Conservation (phyloP, 2,329 filamentous ascomycete genomes). For the Clathrospora elynae region DNA sequence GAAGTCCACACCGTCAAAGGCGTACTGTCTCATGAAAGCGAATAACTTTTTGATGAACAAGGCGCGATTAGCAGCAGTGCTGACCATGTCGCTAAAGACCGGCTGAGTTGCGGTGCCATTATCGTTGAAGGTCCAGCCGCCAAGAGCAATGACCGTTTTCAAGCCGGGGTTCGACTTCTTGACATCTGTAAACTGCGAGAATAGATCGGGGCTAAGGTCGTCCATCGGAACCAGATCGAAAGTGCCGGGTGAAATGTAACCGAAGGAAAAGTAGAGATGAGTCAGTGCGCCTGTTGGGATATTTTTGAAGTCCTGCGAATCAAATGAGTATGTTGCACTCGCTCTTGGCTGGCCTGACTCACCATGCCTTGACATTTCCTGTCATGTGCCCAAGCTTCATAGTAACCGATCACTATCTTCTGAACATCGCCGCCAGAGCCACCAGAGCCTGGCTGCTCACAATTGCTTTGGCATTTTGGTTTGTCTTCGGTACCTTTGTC, state of each 20-base stretch:
- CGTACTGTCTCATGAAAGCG: constrained; percentile 49
- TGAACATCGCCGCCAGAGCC: neutral
- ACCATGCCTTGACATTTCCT: constrained; percentile 1
- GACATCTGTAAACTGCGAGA: constrained; percentile 16
- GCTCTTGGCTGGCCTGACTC: neutral
- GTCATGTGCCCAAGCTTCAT: constrained; percentile 5
- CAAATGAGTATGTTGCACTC: neutral
- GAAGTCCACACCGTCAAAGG: constrained; percentile 53
- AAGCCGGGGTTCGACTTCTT: constrained; percentile 38
- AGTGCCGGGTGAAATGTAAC: neutral
- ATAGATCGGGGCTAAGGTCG: neutral
- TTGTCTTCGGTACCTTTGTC: neutral
- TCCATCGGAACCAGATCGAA: constrained; percentile 6
- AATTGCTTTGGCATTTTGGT: constrained; percentile 9
- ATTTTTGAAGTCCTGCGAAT: neutral
- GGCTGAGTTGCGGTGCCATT: constrained; percentile 37
- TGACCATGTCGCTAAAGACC: constrained; percentile 38
- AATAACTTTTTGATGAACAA: constrained; percentile 46
- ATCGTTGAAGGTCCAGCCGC: constrained; percentile 51
- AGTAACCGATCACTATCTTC: constrained; percentile 7
- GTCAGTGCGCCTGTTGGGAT: neutral
- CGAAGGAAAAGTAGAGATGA: constrained; percentile 8
- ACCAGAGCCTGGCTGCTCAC: constrained; percentile 1
- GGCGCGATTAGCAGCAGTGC: constrained; percentile 15
- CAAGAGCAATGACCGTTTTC: constrained; percentile 45